These are phyloP conservation scores for Aureobasidium uvarum DNA, from an alignment of 2,329 filamentous ascomycete species.

Conservation along the genomic window DNA sequence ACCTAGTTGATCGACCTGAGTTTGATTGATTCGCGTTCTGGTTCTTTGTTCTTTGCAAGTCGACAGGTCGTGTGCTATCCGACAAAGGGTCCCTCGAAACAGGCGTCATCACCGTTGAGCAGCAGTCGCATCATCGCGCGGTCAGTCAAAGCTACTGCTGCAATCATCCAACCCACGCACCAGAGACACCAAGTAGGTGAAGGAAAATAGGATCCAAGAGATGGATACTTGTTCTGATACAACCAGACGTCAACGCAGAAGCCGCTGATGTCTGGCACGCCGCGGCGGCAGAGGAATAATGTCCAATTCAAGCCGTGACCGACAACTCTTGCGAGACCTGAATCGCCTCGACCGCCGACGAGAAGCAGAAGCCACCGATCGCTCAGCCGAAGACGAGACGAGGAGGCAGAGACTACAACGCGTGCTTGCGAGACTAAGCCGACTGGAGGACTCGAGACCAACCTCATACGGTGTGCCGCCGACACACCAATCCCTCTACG, in stretches of 20 bases:
- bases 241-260: conserved; percentile 15
- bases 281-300: background rate
- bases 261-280: conserved; percentile 13
- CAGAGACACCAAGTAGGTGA: conserved; percentile 17
- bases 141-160: background rate
- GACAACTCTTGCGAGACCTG: conserved; percentile 19
- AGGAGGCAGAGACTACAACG: conserved; percentile 45
- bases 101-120: conserved; percentile 12
- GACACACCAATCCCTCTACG: conserved; percentile 57
- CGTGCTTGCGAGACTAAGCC: conserved; percentile 48
- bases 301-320: conserved; percentile 14
- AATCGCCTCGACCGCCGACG: conserved; percentile 19
- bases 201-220: background rate
- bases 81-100: background rate
- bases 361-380: conserved; percentile 19
- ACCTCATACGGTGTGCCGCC: conserved; percentile 52
- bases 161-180: background rate
- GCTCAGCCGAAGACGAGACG: conserved; percentile 40
- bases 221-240: conserved; percentile 21
- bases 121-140: conserved; percentile 6
- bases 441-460: conserved; percentile 43
- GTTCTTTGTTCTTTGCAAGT: background rate
- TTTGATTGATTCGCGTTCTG: background rate
- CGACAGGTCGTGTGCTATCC: background rate
- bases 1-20: background rate